Evolutionary conservation across 768 basidiomycete genomes (phyloP).

Genomic region (Cystoderma amianthinum): DNA sequence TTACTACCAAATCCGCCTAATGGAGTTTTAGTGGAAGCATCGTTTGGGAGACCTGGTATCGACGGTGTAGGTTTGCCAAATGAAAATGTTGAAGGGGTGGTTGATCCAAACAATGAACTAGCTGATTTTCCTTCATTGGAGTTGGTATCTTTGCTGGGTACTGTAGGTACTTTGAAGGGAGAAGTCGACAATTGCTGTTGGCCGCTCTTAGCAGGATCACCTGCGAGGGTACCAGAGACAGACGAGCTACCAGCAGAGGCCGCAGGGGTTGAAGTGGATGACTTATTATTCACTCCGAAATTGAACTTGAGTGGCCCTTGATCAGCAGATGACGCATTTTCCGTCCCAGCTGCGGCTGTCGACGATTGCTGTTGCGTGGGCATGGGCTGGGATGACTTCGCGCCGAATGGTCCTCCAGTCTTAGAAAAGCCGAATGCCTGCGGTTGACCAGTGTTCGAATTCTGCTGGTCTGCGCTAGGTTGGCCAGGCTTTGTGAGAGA

Average conservation of each 20-base stretch:
- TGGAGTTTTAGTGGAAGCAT: neutral
- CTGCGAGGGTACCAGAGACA: neutral
- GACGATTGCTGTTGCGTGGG: neutral
- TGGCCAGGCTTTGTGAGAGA: too few species aligned
- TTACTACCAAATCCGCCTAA: neutral
- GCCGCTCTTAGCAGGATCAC: neutral
- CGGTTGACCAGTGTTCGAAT: too few species aligned
- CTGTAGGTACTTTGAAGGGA: neutral
- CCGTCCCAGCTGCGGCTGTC: neutral
- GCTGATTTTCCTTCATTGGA: neutral
- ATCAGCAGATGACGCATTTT: neutral
- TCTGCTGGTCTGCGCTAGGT: too few species aligned
- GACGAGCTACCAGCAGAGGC: neutral
- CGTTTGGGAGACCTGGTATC: neutral
- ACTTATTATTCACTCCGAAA: neutral
- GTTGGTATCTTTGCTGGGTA: neutral
- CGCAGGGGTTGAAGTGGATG: too few species aligned
- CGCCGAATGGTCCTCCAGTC: too few species aligned
- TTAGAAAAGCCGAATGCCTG: too few species aligned
- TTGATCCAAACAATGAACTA: too few species aligned
- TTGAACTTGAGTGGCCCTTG: constrained; percentile 1
- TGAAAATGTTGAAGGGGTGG: neutral
- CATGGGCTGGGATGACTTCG: too few species aligned
- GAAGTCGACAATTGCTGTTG: neutral
- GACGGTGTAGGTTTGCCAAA: neutral